Evolutionary conservation across 257 asterid genomes (phyloP), one percentile per base, ranked within the genome.

Genomic region (Capsicum baccatum): DNA sequence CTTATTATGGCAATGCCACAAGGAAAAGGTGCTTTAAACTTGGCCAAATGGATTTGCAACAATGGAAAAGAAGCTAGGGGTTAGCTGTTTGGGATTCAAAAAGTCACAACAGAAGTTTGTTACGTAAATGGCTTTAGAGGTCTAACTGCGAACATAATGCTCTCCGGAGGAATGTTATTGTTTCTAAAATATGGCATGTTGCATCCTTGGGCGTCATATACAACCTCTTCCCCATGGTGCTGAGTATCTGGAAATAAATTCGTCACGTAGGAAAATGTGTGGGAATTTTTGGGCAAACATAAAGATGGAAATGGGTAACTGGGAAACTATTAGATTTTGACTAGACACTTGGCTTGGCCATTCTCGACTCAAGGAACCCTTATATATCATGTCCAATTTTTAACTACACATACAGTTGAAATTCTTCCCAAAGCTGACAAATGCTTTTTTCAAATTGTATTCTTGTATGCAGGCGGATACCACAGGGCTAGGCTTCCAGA

Each of bases 401-500:
- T 39, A 66, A 66, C n/a, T 66, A 37, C 73, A 66, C 39, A 33
- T 35, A 66, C 19, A 66, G 73, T 66, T 64, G 48, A 66, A 66
- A 63, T 21, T 63, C 70, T 33, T 33, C 73, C 48, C 48, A 66
- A 66, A 66, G 47, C n/a, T 67, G 21, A 67, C 76, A 67, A 67
- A 13, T 37, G 37, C 10, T 37, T 37, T 35, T 37, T 37, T 2
- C 50, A 67, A 67, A 67, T 14, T 67, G 76, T 35, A 14, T 37
- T 37, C 50, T 67, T 67, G 76, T 35, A 35, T 35, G 33, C 33
- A 1, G 33, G 74, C 21, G 21, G 76, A 3, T 67, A 50, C 13
- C 21, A 35, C 12, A 67, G 52, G 76, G 13, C 1, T 67, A 35
- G 50, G 76, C 17, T 26, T 26, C 33, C 33, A 26, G 33, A 26